phyloP scores from a whole-genome alignment of 2,329 filamentous ascomycete species.

The Penicillium crustosum region DNA sequence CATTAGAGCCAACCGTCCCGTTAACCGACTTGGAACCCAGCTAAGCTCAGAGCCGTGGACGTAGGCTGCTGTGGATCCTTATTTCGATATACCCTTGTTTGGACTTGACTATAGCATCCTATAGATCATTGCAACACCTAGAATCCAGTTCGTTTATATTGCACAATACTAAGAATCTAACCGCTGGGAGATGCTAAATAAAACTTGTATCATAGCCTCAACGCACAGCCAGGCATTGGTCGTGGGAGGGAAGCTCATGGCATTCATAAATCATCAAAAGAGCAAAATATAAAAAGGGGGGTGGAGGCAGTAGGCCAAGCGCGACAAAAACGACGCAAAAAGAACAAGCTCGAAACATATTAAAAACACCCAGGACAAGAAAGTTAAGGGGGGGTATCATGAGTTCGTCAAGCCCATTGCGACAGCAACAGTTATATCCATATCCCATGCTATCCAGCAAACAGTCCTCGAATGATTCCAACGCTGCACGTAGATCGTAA shows the following conservation, averaged over 20 bases:
- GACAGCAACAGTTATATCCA: conserved; percentile 9
- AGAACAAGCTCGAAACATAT: neutral
- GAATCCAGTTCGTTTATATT: neutral
- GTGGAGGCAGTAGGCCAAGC: neutral
- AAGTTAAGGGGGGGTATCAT: conserved; percentile 4
- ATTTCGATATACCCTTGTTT: no score
- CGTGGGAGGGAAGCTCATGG: conserved; percentile 5
- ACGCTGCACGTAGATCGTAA: neutral
- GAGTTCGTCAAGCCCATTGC: conserved; percentile 8
- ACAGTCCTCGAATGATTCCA: neutral
- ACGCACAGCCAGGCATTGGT: neutral
- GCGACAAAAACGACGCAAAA: neutral
- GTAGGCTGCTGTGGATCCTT: no score
- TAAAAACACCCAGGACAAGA: neutral
- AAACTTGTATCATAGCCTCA: conserved; percentile 9
- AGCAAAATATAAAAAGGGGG: neutral
- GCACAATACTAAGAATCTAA: neutral
- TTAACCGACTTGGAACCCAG: neutral
- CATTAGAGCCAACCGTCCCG: no score
- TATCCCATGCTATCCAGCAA: conserved; percentile 6
- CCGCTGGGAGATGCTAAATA: neutral
- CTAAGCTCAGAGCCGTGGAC: neutral
- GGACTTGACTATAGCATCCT: neutral
- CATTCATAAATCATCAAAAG: conserved; percentile 13
- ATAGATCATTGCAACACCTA: neutral